Base-by-base conservation (phyloP, 2,329 filamentous ascomycete species). In the Xylaria sp. region DNA sequence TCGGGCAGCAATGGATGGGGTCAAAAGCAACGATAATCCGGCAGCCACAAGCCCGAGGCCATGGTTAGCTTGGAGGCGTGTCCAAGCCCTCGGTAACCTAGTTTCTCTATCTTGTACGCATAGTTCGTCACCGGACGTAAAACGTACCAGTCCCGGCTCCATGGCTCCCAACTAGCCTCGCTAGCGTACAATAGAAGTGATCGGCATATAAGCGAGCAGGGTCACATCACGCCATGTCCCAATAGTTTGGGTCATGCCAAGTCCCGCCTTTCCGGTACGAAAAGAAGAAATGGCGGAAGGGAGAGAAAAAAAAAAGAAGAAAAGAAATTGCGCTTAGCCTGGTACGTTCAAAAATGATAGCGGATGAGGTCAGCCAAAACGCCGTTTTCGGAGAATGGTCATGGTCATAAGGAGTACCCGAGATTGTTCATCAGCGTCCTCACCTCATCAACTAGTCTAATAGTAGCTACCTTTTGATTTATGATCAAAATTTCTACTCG, bases 301-400 rank as follows among this genome's bases (percentile, higher is more conserved):
- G 25, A 23, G 30, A 32, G 34, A 41, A 18, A 36, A 39, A 9
- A 48, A 41, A 13, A 45, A 50, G 23, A 18, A 57, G 9, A 36
- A n/a, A 23, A 45, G 32, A 43, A 12, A 43, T 18, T 41, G 9
- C 56, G 45, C 36, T 18, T 39, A 25, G 12, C 28, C 46, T 48
- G 15, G 18, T 45, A 36, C 32, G 30, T 34, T 46, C 20, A 7
- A 32, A 48, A 50, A 41, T 20, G 6, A 60, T 20, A 63, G 45
- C 8, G 32, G 15, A 45, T 25, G 6, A 39, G 13, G 56, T 67
- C 60, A 60, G 46, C 41, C 39, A 46, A 55, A 13, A 52, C 53
- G n/a, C 65, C 34, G 30, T 43, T 67, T 67, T 67, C 39, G 60
- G 65, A 20, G 53, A 67, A 60, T 67, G 60, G 60, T 43, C 28